Evolutionary conservation across 257 asterid species (phyloP).

Genomic region (Rauvolfia tetraphylla): DNA sequence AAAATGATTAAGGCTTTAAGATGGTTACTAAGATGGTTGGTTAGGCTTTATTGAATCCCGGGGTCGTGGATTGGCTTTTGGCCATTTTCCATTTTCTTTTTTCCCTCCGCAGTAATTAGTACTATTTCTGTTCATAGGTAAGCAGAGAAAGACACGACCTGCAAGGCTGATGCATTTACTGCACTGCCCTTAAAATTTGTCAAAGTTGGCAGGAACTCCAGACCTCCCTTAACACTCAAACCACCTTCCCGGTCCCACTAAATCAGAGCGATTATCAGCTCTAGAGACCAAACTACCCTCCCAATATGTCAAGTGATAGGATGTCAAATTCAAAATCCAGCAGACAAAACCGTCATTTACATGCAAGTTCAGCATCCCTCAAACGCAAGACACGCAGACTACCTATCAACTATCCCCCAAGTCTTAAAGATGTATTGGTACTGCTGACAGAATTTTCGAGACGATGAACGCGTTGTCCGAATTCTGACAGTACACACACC

Average conservation of each 20-base stretch:
- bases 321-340: neutral
- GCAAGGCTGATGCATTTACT: constrained; percentile 49
- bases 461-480: constrained; percentile 34
- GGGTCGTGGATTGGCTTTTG: neutral
- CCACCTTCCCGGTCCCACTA: neutral
- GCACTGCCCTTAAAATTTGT: constrained; percentile 49
- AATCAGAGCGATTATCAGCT: neutral
- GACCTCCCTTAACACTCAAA: constrained; percentile 14
- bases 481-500: neutral
- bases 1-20: too few species aligned
- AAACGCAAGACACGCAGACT: neutral
- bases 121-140: constrained; percentile 1
- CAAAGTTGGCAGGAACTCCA: constrained; percentile 41
- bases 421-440: neutral
- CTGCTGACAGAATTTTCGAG: constrained; percentile 32
- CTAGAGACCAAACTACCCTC: neutral
- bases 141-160: constrained; percentile 24
- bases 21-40: too few species aligned
- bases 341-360: neutral
- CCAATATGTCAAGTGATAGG: neutral
- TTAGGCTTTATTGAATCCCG: too few species aligned
- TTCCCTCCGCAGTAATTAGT: neutral
- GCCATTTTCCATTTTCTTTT: neutral
- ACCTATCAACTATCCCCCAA: neutral
- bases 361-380: neutral